These are phyloP conservation scores for Hanseniaspora sp. DNA, from an alignment of 1,139 yeast genomes.

Conservation along the genomic window DNA sequence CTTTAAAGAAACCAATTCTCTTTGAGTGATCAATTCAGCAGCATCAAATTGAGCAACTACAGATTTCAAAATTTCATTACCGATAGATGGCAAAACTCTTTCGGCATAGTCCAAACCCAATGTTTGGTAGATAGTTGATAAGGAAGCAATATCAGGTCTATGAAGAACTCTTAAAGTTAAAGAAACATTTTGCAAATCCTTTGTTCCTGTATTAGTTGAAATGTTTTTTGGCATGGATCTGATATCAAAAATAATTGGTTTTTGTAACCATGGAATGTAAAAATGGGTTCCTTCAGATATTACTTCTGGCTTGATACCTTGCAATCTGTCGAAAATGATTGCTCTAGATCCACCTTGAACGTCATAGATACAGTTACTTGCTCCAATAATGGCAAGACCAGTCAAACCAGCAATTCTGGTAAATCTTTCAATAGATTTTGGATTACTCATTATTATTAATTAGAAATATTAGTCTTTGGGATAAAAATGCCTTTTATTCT, in stretches of 20 bases:
- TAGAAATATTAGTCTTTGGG: background rate
- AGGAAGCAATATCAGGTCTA: slow-evolving; percentile 75
- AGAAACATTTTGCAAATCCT: slow-evolving; percentile 92
- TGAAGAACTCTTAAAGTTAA: slow-evolving; percentile 86
- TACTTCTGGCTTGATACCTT: slow-evolving; percentile 77
- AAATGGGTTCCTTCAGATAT: slow-evolving; percentile 97
- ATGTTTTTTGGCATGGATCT: slow-evolving; percentile 88
- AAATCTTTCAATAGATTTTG: slow-evolving; percentile 23
- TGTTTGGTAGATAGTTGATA: slow-evolving; percentile 80
- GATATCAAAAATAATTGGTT: slow-evolving; percentile 80
- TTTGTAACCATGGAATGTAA: slow-evolving; percentile 90
- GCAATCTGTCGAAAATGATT: slow-evolving; percentile 81
- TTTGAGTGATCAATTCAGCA: slow-evolving; percentile 90
- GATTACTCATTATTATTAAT: slow-evolving; percentile 16
- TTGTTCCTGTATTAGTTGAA: slow-evolving; percentile 91
- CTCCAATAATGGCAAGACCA: slow-evolving; percentile 55
- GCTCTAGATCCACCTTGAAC: slow-evolving; percentile 95
- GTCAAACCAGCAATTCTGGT: slow-evolving; percentile 53
- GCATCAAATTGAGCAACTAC: slow-evolving; percentile 98
- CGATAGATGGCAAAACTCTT: slow-evolving; percentile 92
- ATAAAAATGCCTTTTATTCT: background rate
- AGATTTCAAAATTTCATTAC: slow-evolving; percentile 88
- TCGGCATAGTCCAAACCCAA: slow-evolving; percentile 94
- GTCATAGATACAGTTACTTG: slow-evolving; percentile 72
- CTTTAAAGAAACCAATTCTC: slow-evolving; percentile 86